Conservation (phyloP, 352 stramenopile genomes). For the Globisporangium uncinulatum region DNA sequence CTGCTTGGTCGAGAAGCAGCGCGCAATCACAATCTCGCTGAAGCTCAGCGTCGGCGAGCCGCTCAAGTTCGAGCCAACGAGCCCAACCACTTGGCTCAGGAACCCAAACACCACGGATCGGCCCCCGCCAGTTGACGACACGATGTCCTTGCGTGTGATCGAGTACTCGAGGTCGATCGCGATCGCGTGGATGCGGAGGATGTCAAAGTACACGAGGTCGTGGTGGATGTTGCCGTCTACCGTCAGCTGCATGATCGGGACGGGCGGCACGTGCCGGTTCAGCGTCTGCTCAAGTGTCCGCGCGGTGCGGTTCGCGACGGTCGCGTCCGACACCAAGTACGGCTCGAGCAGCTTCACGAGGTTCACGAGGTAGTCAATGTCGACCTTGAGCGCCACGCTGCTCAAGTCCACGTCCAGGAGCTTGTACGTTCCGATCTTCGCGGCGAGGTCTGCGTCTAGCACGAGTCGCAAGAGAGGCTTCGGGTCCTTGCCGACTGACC, state of each 20-base stretch:
- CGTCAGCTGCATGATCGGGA: slow-evolving; percentile 50
- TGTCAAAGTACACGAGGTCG: slow-evolving; percentile 80
- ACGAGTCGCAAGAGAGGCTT: slow-evolving; percentile 67
- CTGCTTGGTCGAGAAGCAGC: slow-evolving; percentile 80
- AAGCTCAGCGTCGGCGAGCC: slow-evolving; percentile 81
- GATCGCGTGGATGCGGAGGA: slow-evolving; percentile 67
- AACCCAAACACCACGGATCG: slow-evolving; percentile 79
- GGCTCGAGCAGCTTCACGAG: slow-evolving; percentile 78
- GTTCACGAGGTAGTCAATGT: slow-evolving; percentile 83
- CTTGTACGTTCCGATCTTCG: slow-evolving; percentile 80
- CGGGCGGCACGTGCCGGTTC: slow-evolving; percentile 46
- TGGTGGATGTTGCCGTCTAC: slow-evolving; percentile 64
- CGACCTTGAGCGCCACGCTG: slow-evolving; percentile 69
- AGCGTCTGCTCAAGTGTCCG: slow-evolving; percentile 59
- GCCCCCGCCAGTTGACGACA: slow-evolving; percentile 49
- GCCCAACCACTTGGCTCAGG: slow-evolving; percentile 71
- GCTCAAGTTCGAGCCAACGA: slow-evolving; percentile 82
- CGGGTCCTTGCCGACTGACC: slow-evolving; percentile 44
- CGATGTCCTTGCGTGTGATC: slow-evolving; percentile 82
- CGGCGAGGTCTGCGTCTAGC: slow-evolving; percentile 68
- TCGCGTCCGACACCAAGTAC: slow-evolving; percentile 66
- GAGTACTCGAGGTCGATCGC: slow-evolving; percentile 77
- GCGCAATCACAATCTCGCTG: slow-evolving; percentile 78
- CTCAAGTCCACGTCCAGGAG: slow-evolving; percentile 68
- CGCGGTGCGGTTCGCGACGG: slow-evolving; percentile 48